Evolutionary conservation across 1,139 yeast genomes (phyloP).

Genomic region (Trichomonascaceae sp.): DNA sequence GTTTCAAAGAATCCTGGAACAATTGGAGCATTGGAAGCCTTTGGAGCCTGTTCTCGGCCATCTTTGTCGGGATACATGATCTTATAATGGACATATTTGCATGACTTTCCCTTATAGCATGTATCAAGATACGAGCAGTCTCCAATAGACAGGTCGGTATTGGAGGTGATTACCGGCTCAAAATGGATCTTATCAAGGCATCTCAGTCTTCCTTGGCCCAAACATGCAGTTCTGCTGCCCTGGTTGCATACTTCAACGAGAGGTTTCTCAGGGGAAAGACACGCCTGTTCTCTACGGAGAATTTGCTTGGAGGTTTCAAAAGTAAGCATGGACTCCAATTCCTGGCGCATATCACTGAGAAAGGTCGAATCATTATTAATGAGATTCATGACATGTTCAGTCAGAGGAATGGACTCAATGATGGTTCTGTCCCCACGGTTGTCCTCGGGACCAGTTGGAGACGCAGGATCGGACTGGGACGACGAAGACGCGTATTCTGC

Average conservation of each 20-base stretch:
- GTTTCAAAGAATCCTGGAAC: conserved; percentile 7
- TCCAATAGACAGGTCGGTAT: conserved; percentile 67
- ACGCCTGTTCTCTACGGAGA: conserved; percentile 16
- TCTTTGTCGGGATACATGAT: conserved; percentile 32
- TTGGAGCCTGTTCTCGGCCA: neutral
- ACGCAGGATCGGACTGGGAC: neutral
- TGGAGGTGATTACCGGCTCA: conserved; percentile 29
- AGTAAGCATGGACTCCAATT: conserved; percentile 15
- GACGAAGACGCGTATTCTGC: neutral
- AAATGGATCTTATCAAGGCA: conserved; percentile 31
- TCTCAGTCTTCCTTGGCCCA: conserved; percentile 28
- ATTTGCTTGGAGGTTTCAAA: conserved; percentile 14
- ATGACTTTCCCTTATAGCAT: conserved; percentile 75
- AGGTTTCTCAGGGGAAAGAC: conserved; percentile 13
- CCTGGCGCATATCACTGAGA: conserved; percentile 5
- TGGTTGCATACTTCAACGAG: conserved; percentile 20
- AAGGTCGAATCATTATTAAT: conserved; percentile 6
- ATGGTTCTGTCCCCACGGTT: neutral
- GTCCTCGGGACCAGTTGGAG: neutral
- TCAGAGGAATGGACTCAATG: neutral
- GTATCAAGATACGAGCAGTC: conserved; percentile 94
- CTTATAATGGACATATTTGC: conserved; percentile 77
- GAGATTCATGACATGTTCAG: neutral
- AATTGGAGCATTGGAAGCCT: neutral
- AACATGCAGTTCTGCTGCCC: conserved; percentile 18